A percentile compares a stretch with the other conserved stretches of the same genome.
Conservation (phyloP, 2,329 filamentous ascomycete genomes). For the Akanthomyces uredinophilus region DNA sequence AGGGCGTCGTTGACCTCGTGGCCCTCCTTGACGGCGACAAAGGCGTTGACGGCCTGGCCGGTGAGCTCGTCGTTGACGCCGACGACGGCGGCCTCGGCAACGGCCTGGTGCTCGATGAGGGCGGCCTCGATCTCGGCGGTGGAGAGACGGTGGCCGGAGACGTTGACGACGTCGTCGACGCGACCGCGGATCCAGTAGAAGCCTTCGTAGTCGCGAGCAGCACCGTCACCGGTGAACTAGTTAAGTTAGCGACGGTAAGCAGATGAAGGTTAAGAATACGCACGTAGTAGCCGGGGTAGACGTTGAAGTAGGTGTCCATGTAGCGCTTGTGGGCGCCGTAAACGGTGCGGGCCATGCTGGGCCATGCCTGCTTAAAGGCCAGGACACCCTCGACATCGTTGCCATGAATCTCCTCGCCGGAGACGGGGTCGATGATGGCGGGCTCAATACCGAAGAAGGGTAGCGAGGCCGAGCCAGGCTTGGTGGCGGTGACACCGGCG, state of each 20-base stretch:
- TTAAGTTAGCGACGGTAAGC: conserved; percentile 2
- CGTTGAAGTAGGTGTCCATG: conserved; percentile 97
- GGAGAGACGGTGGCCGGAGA: conserved; percentile 90
- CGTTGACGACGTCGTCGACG: conserved; percentile 98
- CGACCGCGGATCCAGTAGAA: conserved; percentile 99
- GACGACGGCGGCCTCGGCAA: conserved; percentile 93
- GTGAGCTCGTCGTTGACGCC: conserved; percentile 91
- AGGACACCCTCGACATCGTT: conserved; percentile 97
- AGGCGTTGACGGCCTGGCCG: conserved; percentile 95
- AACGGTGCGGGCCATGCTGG: conserved; percentile 95
- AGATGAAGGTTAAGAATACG: conserved; percentile 35
- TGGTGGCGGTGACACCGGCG: conserved; percentile 89
- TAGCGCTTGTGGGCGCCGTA: conserved; percentile 98
- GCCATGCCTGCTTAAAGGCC: conserved; percentile 96
- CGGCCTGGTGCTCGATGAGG: conserved; percentile 81
- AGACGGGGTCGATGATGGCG: conserved; percentile 93
- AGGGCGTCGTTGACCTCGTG: conserved; percentile 72
- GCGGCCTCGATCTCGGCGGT: conserved; percentile 98
- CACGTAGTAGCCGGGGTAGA: conserved; percentile 97
- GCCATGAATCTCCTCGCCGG: conserved; percentile 85
- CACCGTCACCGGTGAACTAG: conserved; percentile 87
- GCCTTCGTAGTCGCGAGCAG: conserved; percentile 91
- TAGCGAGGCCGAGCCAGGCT: conserved; percentile 90
- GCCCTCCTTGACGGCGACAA: conserved; percentile 86
- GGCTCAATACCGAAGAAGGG: conserved; percentile 99